Evolutionary conservation across 192 early-diverging fungal species (phyloP), one percentile per base, ranked within the genome.

Genomic region (Mortierella alpina): DNA sequence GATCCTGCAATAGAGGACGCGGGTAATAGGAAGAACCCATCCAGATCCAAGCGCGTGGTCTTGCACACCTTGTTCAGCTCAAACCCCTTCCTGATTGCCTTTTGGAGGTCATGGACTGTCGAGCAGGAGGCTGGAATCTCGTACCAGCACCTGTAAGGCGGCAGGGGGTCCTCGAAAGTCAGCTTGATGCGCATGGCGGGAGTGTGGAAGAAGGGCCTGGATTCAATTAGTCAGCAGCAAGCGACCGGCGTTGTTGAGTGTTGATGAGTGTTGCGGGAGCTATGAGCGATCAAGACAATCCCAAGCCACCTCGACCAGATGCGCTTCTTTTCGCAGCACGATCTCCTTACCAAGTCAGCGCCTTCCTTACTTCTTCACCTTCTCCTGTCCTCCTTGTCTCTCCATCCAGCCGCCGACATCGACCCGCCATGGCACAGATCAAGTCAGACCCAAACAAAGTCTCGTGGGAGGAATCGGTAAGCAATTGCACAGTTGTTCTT

Each of bases 391-490:
- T 39, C 39, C 15, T 64, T 15, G 7, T 50, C 48, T 45, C 6
- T 42, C 11, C 41, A 66, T 10, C 42, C 14, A 31, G 31, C 45
- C 50, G 2, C 39, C 48, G 7, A 11, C 44, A 9, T 39, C 56
- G 51, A 17, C 57, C 60, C 51, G 12, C 55, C 58, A 80, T 80
- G 77, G 69, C 77, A 40, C 70, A 68, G 56, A 72, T 80, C 66
- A 90, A 90, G 60, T 78, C 86, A 41, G 89, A 90, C 80, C 84
- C 86, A 44, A 90, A 87, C 66, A 90, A 90, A 59, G 86, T 87
- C 78, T 86, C 87, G 9, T 90, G 89, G 89, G 89, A 90, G 62
- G 89, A 87, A 66, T 83, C 88, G 46, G 88, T 90, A 84, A 68
- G 11, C 15, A 6, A 42, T 20, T 4, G 13, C 42, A 11, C 15